Conservation (phyloP, 305 asterid genomes). For the Fraxinus ornus region DNA sequence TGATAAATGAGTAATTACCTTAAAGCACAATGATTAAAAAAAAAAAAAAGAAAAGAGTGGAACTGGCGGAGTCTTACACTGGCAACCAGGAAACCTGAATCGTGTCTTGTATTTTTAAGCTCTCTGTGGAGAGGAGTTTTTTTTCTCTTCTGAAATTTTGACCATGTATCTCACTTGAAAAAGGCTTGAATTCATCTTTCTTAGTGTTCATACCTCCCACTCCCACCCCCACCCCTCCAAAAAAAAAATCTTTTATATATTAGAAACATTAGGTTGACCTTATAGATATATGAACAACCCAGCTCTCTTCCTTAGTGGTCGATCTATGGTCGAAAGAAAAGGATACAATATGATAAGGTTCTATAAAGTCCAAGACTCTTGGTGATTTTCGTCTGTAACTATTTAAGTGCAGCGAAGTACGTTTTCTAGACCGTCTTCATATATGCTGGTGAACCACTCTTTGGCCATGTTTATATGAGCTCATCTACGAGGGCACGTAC, state of each 20-base stretch:
- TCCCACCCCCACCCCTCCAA: neutral
- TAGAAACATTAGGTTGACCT: neutral
- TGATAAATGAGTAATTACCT: neutral
- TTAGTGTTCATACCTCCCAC: neutral
- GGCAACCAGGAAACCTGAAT: neutral
- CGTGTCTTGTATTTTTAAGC: neutral
- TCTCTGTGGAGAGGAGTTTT: neutral
- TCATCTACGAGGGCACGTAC: neutral
- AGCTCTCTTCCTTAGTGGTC: neutral
- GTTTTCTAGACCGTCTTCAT: neutral
- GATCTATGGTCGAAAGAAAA: neutral
- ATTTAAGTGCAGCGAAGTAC: neutral
- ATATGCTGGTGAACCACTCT: neutral
- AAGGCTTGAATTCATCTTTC: neutral
- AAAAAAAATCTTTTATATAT: neutral
- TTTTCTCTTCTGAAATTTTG: neutral
- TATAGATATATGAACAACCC: neutral
- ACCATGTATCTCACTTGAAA: neutral
- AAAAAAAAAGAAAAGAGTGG: neutral
- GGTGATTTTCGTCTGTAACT: neutral
- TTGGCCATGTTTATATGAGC: neutral
- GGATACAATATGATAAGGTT: neutral
- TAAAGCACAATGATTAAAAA: neutral
- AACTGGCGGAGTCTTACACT: neutral
- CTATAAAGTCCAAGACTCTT: neutral